These are phyloP conservation scores for Phanerochaete sordida DNA, from an alignment of 768 basidiomycete genomes.

Conservation along the genomic window DNA sequence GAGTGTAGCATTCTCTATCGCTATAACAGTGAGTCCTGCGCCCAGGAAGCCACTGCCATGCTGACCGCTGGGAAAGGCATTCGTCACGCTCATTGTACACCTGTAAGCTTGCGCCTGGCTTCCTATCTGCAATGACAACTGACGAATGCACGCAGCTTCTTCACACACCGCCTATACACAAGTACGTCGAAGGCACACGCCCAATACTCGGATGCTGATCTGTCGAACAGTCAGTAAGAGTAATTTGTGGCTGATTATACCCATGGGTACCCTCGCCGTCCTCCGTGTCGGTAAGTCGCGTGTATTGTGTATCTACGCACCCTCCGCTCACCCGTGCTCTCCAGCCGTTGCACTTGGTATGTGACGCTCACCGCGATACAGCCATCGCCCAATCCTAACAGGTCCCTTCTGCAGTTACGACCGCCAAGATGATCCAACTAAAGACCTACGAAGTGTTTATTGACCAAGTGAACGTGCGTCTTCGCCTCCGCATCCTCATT, in stretches of 20 bases:
- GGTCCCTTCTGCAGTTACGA: neutral
- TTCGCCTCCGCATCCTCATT: neutral
- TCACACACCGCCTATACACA: conserved; percentile 10
- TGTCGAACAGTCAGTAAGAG: conserved; percentile 10
- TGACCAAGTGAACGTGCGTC: conserved; percentile 12
- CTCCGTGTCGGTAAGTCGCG: conserved; percentile 12
- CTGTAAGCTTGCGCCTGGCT: neutral
- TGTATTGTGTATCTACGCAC: neutral
- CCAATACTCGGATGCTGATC: neutral
- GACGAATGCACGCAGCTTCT: conserved; percentile 9
- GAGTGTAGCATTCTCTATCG: neutral
- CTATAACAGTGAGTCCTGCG: neutral
- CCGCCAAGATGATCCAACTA: conserved; percentile 10
- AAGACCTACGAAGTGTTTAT: conserved; percentile 16
- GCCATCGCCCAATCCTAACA: neutral
- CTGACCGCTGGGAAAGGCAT: conserved; percentile 6
- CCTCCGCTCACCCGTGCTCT: neutral
- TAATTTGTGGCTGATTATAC: conserved; percentile 7
- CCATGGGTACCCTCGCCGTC: conserved; percentile 7
- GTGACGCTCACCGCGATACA: neutral
- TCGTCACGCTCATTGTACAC: conserved; percentile 3
- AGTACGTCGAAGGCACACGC: neutral
- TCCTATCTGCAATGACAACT: neutral
- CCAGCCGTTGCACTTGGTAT: neutral
- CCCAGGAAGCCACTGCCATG: neutral